Conservation (phyloP, 371 early-diverging fungal genomes). For the Apophysomyces ossiformis region DNA sequence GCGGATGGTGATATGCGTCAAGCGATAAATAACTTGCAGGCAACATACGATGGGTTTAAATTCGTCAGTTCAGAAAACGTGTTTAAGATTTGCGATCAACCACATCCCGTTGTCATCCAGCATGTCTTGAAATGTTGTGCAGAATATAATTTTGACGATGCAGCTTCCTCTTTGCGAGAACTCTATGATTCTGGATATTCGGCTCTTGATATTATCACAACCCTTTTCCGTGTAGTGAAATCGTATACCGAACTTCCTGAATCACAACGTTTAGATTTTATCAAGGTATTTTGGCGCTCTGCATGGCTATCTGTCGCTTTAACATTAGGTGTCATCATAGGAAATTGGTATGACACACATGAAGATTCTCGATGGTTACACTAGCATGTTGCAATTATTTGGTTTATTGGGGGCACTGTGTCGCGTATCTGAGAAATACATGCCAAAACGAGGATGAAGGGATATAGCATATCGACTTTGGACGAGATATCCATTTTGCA, state of each 20-base stretch:
- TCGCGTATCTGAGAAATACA: slow-evolving; percentile 15
- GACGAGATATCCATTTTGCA: too few species aligned
- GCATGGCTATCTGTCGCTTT: background rate
- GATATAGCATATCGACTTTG: too few species aligned
- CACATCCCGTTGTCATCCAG: slow-evolving; percentile 85
- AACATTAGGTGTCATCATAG: slow-evolving; percentile 31
- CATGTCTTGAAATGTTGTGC: slow-evolving; percentile 75
- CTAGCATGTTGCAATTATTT: slow-evolving; percentile 78
- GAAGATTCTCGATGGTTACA: slow-evolving; percentile 84
- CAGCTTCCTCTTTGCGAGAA: slow-evolving; percentile 65
- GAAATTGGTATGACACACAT: slow-evolving; percentile 90
- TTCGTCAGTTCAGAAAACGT: slow-evolving; percentile 88
- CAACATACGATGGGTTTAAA: slow-evolving; percentile 86
- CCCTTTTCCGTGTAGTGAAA: slow-evolving; percentile 89
- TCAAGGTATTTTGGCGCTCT: slow-evolving; percentile 61
- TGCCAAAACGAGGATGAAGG: slow-evolving; percentile 6
- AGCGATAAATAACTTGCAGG: slow-evolving; percentile 97
- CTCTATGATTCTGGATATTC: slow-evolving; percentile 89
- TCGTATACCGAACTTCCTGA: slow-evolving; percentile 45
- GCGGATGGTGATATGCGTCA: slow-evolving; percentile 99
- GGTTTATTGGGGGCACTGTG: slow-evolving; percentile 77
- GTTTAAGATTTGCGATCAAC: slow-evolving; percentile 96
- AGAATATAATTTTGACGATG: slow-evolving; percentile 71
- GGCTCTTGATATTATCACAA: slow-evolving; percentile 89
- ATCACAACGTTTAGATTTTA: slow-evolving; percentile 73